A percentile compares a stretch with the other conserved stretches of the same genome.
Evolutionary conservation across 805 yeast genomes (phyloP).

Genomic region (Suhomyces tanzawaensis): DNA sequence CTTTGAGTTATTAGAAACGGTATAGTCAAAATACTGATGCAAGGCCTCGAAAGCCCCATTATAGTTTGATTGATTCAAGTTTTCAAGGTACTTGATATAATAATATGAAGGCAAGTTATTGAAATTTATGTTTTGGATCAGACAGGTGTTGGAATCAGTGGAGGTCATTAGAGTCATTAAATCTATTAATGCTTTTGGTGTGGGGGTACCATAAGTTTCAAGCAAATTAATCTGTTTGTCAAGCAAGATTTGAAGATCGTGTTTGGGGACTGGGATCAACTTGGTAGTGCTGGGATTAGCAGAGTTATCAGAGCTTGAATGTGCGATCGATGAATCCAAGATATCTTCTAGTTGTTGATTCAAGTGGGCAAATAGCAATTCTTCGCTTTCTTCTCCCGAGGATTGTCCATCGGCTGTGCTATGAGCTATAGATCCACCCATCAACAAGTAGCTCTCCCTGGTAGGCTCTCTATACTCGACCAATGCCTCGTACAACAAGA

Average conservation of each 20-base stretch:
- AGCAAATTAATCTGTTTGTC: slow-evolving; percentile 52
- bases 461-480: slow-evolving; percentile 31
- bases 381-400: slow-evolving; percentile 1
- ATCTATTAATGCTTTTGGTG: slow-evolving; percentile 42
- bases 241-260: slow-evolving; percentile 49
- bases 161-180: slow-evolving; percentile 48
- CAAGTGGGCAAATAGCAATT: slow-evolving; percentile 3
- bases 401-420: not conserved
- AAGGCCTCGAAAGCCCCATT: slow-evolving; percentile 50
- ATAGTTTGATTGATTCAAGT: slow-evolving; percentile 57
- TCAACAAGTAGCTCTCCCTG: slow-evolving; percentile 17
- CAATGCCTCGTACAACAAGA: slow-evolving; percentile 36
- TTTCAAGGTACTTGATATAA: slow-evolving; percentile 60
- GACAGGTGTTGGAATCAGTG: slow-evolving; percentile 35
- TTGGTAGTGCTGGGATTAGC: slow-evolving; percentile 1
- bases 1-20: slow-evolving; percentile 63
- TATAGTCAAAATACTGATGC: slow-evolving; percentile 70
- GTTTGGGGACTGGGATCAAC: slow-evolving; percentile 44
- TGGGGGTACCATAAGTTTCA: slow-evolving; percentile 51
- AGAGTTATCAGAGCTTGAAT: slow-evolving; percentile 5
- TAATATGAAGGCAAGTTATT: slow-evolving; percentile 40
- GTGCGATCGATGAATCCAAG: slow-evolving; percentile 2
- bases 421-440: slow-evolving; percentile 7
- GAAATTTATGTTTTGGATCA: slow-evolving; percentile 30
- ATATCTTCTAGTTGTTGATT: slow-evolving; percentile 7